Evolutionary conservation across 768 basidiomycete genomes (phyloP), one percentile per base, ranked within the genome.

Genomic region (Termitomyces sp.): DNA sequence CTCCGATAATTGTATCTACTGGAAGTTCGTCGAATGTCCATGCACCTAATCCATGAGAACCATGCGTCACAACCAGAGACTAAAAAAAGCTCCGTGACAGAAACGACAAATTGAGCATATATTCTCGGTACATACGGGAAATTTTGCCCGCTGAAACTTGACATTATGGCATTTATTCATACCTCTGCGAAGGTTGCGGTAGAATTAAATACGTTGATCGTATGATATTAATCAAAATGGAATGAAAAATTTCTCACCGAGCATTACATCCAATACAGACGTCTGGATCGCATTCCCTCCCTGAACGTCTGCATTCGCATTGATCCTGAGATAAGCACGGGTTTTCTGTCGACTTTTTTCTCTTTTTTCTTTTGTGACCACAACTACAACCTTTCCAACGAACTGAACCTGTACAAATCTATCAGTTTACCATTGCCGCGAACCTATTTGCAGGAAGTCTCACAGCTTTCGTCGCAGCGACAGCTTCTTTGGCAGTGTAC

Each of bases 271-370:
- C 62, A 0, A 60, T 33, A 62, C 84, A 85, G 5, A 78, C 53
- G 10, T 80, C 80, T 17, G 83, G 82, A 57, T 79, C 73, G 58
- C 84, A 85, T 63, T 85, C 83, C 48, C 78, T 70, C 0, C 28
- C 42, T 0, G 62, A 26, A 6, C 38, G 50, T 1, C 35, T 51
- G 66, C 84, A 85, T 1, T 63, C 38, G 60, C 82, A 84, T 3
- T 35, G 54, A 0, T 48, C 41, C 1, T 5, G 6, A 10, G 23
- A 30, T 41, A 64, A 66, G 56, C 65, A 72, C 1, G 45, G 49
- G 3, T 57, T 52, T 33, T 61, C 64, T 37, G n/a, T 26, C 21
- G 23, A 35, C 19, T 53, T 41, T 17, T 50, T 37, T 28, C 41
- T 65, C 38, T 61, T 68, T n/a, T 54, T 67, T 42, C 60, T 67